phyloP scores from a whole-genome alignment of 139 green algal genomes.

The Chlorella sp. region DNA sequence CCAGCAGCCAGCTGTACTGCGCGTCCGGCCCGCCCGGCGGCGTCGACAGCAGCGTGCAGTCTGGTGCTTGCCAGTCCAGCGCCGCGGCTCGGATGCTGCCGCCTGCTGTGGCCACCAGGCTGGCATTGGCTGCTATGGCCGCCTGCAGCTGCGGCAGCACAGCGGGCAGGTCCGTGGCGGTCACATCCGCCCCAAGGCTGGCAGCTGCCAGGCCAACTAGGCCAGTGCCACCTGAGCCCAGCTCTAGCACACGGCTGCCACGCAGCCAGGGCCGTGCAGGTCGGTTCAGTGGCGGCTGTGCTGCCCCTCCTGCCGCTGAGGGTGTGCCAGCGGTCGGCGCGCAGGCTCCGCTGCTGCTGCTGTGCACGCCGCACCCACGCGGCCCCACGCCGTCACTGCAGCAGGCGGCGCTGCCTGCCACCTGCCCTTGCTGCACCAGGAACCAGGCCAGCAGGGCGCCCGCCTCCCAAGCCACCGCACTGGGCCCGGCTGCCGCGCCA shows the following conservation, averaged over 20 bases:
- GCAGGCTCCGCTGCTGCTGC: not conserved
- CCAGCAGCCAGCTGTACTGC: conserved; percentile 25
- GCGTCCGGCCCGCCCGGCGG: not conserved
- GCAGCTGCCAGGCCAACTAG: conserved; percentile 28
- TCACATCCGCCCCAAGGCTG: conserved; percentile 22
- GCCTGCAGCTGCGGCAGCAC: conserved; percentile 31
- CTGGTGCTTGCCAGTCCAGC: conserved; percentile 3
- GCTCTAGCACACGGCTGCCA: conserved; percentile 17
- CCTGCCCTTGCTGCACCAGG: conserved; percentile 14
- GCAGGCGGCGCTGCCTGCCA: not conserved
- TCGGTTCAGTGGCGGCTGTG: not conserved
- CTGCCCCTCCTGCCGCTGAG: not conserved
- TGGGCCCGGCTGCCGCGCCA: not conserved
- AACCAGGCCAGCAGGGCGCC: conserved; percentile 35
- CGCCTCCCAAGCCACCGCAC: conserved; percentile 21
- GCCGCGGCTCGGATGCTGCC: conserved; percentile 1
- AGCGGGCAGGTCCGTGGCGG: conserved; percentile 24
- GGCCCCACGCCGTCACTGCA: not conserved
- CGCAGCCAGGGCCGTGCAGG: not conserved
- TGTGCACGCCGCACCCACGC: not conserved
- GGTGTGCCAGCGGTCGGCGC: not conserved
- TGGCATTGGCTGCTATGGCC: not conserved
- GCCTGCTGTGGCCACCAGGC: not conserved
- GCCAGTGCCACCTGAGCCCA: conserved; percentile 19
- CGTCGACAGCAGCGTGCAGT: not conserved